Base-by-base conservation (phyloP, 257 asterid species). In the Solanum bulbocastanum region DNA sequence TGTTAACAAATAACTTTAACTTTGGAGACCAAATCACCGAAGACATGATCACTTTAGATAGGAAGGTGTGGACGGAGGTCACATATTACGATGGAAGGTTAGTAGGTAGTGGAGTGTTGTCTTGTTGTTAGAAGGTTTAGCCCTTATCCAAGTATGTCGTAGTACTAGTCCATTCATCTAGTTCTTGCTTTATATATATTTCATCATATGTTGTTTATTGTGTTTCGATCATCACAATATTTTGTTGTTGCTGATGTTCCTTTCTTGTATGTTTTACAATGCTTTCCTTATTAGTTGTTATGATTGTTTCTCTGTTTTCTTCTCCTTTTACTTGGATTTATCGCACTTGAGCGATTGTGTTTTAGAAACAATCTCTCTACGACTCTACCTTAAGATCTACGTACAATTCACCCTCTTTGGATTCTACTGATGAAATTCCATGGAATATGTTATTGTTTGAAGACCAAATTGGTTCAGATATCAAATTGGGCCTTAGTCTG, bases 271-370 rank as follows among this genome's bases (percentile, higher is more conserved):
- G 10, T 52, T 52, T 52, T 52, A 16, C 4, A 18, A 18, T 56
- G 65, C 65, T 18, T 56, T 56, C 62, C 62, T 56, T 56, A 56
- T 56, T 56, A 20, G 25, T 2, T 58, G 12, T 0, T 58, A 58
- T 10, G 0, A 20, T 58, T 58, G 25, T 58, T 58, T 58, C 23
- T 16, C 62, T 16, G 4, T 52, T 52, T 52, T 52, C 62, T 52
- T 18, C 62, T 52, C 62, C 23, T 52, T 52, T 0, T 6, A 16
- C 23, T 0, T 16, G 62, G 10, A 52, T 52, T 52, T 52, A 16
- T 52, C 0, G 2, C 12, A 18, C 25, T 56, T 56, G n/a, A 56
- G n/a, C 0, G 8, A 56, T 0, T 25, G 11, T 52, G 10, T 22
- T 56, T 7, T 8, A 58, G 2, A 58, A 58, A 20, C 66, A 20